Base-by-base conservation (phyloP, 345 rosid genomes). In the Eucalyptus tenuipes region DNA sequence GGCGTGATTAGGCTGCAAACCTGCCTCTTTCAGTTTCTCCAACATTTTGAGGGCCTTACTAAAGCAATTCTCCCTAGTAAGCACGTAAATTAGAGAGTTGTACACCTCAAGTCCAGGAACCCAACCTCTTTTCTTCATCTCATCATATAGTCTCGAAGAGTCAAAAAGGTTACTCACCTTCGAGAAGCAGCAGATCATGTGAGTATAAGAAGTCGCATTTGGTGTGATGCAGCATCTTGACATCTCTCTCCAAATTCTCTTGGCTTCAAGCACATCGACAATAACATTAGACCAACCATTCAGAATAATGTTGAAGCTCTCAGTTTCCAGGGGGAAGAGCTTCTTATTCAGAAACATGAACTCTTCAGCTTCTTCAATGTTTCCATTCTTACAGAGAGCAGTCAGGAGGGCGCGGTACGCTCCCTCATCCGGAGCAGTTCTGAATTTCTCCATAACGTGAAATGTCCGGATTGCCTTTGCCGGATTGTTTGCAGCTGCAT, bases 321-420 rank as follows among this genome's bases (percentile, higher is more conserved):
- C 92, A 40, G 93, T 90, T 42, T 89, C 93, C 88, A 97, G 42
- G 0, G 98, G 98, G 91, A 96, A 96, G 84, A 96, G 92, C 93
- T 95, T 96, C 93, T 95, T 96, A 88, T 93, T 97, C 57, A 87
- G 89, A 87, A 97, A 94, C 99, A 96, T 95, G 89, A 94, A 95
- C 92, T 97, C 98, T 91, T 96, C 97, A n/a, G 99, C 99, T 91
- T 97, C 96, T 90, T 97, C 99, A 61, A 96, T 91, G 90, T 95
- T 92, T 29, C 99, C 99, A 88, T 96, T 91, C 88, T 89, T 93
- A 89, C 98, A 97, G 42, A 97, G 94, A 49, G 94, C 90, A 87
- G 86, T 89, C 61, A 97, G 50, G 85, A 95, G 93, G 75, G 89
- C 88, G 75, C 81, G 88, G 89, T 94, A 96, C n/a, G 97, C 97